Evolutionary conservation across 2,329 filamentous ascomycete species (phyloP).

Genomic region (Myrmaecium sp.): DNA sequence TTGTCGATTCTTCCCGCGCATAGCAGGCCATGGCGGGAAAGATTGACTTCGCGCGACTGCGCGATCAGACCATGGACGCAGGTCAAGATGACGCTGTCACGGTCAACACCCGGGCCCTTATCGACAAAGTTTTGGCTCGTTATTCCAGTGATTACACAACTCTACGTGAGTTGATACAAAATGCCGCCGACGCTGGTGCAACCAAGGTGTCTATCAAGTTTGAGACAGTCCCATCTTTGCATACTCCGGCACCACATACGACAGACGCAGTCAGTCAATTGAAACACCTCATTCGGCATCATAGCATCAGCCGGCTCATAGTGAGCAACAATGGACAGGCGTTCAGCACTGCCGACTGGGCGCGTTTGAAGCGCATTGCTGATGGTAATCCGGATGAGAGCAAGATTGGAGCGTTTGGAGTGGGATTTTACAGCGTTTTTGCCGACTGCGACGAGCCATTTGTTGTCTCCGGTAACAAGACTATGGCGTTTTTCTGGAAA

Average conservation of each 20-base stretch:
- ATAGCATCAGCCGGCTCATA: slow-evolving; percentile 72
- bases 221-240: slow-evolving; percentile 73
- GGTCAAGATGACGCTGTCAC: slow-evolving; percentile 95
- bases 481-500: slow-evolving; percentile 99
- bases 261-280: slow-evolving; percentile 54
- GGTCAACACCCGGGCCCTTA: slow-evolving; percentile 88
- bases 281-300: slow-evolving; percentile 69
- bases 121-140: slow-evolving; percentile 91
- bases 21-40: slow-evolving; percentile 12
- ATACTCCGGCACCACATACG: slow-evolving; percentile 49
- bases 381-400: slow-evolving; percentile 98
- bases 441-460: slow-evolving; percentile 97
- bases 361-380: slow-evolving; percentile 85
- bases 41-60: slow-evolving; percentile 48
- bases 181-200: slow-evolving; percentile 92
- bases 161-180: slow-evolving; percentile 87
- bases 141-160: slow-evolving; percentile 90
- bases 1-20: background rate
- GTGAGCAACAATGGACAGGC: slow-evolving; percentile 84
- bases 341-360: slow-evolving; percentile 86
- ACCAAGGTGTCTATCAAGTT: slow-evolving; percentile 79
- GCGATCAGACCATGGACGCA: slow-evolving; percentile 74
- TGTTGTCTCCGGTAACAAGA: slow-evolving; percentile 77
- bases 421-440: slow-evolving; percentile 97
- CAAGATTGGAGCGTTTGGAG: slow-evolving; percentile 96